Percentiles rank a stretch among this genome's conserved stretches.
Conservation (phyloP, 352 stramenopile genomes). For the Phytopythium boreale region DNA sequence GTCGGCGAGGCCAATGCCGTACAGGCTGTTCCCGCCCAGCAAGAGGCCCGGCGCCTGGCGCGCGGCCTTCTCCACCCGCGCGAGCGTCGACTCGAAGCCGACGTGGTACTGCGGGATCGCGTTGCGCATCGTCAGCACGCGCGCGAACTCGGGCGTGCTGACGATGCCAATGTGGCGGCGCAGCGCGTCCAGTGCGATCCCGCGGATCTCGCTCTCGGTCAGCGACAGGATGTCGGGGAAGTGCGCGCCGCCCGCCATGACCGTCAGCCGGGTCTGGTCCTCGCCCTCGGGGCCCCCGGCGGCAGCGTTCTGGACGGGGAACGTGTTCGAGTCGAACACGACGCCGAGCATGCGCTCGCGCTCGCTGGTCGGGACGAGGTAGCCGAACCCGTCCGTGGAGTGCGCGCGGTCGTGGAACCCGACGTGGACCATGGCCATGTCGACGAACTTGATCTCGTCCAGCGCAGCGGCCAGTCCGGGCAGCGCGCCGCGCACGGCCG, state of each 20-base stretch:
- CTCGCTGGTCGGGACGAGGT: slow-evolving; percentile 76
- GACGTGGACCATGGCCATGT: slow-evolving; percentile 83
- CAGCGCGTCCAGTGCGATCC: slow-evolving; percentile 61
- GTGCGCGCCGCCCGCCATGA: slow-evolving; percentile 84
- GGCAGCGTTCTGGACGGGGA: slow-evolving; percentile 70
- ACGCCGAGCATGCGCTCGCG: slow-evolving; percentile 73
- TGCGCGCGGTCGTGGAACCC: slow-evolving; percentile 64
- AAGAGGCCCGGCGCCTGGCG: slow-evolving; percentile 39
- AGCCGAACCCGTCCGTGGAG: slow-evolving; percentile 74
- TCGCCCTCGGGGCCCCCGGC: slow-evolving; percentile 6
- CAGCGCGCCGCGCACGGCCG: slow-evolving; percentile 33
- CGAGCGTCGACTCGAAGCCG: slow-evolving; percentile 60
- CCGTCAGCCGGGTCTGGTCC: slow-evolving; percentile 70
- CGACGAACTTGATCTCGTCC: slow-evolving; percentile 67
- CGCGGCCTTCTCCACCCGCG: slow-evolving; percentile 45
- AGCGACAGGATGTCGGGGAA: slow-evolving; percentile 54
- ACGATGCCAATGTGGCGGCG: slow-evolving; percentile 71
- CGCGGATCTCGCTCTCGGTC: slow-evolving; percentile 45
- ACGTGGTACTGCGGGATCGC: slow-evolving; percentile 88
- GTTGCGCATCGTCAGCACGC: slow-evolving; percentile 47
- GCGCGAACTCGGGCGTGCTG: slow-evolving; percentile 50
- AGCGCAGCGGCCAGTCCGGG: slow-evolving; percentile 53
- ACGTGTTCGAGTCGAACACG: slow-evolving; percentile 89
- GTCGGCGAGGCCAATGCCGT: slow-evolving; percentile 84
- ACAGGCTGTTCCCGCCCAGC: slow-evolving; percentile 84